Conservation (phyloP, 257 asterid species). For the Fraxinus anomala region DNA sequence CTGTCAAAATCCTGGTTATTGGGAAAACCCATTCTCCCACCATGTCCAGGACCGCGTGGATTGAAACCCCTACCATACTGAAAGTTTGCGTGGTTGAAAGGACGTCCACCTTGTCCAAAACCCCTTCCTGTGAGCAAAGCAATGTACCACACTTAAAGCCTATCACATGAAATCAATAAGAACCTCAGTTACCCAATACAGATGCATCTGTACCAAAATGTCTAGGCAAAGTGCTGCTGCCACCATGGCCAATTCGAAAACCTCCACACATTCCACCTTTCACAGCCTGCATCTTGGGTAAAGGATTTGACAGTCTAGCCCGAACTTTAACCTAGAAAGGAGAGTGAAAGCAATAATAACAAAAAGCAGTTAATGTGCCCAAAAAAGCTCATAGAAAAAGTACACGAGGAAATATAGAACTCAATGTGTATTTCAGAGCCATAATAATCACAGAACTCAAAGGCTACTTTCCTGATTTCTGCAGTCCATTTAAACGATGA, state of each 20-base stretch:
- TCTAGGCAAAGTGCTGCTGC: slow-evolving; percentile 34
- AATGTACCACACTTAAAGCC: slow-evolving; percentile 14
- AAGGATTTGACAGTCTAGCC: slow-evolving; percentile 66
- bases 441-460: slow-evolving; percentile 3
- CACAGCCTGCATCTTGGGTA: slow-evolving; percentile 64
- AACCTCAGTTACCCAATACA: slow-evolving; percentile 12
- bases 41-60: slow-evolving; percentile 45
- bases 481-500: background rate
- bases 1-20: slow-evolving; percentile 35
- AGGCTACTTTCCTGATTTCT: background rate
- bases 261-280: slow-evolving; percentile 71
- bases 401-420: background rate
- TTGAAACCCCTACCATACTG: slow-evolving; percentile 40
- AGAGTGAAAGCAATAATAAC: slow-evolving; percentile 15
- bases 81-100: slow-evolving; percentile 38
- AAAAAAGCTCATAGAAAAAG: background rate
- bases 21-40: slow-evolving; percentile 40
- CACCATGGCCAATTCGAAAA: slow-evolving; percentile 46
- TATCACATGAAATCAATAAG: background rate
- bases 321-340: slow-evolving; percentile 48
- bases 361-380: slow-evolving; percentile 6
- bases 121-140: slow-evolving; percentile 48
- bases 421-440: background rate
- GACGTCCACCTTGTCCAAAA: slow-evolving; percentile 45
- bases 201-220: slow-evolving; percentile 31